These are phyloP conservation scores for Bruguiera parviflora DNA, from an alignment of 345 rosid species.

Conservation along the genomic window DNA sequence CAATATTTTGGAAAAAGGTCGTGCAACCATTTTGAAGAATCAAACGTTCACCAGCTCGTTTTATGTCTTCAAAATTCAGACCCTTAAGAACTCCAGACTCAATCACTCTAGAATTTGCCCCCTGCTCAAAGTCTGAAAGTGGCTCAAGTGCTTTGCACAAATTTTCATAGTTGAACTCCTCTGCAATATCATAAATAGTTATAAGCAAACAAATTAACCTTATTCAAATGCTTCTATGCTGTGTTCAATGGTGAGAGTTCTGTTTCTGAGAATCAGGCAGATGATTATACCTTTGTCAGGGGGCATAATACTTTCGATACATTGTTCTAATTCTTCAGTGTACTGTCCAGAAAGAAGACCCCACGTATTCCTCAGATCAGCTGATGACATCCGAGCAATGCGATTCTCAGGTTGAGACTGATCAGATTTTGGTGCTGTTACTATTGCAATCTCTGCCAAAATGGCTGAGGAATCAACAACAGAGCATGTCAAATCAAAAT, in stretches of 20 bases:
- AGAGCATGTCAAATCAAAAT: constrained; percentile 95
- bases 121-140: constrained; percentile 74
- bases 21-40: constrained; percentile 92
- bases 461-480: constrained; percentile 96
- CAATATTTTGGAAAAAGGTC: constrained; percentile 59
- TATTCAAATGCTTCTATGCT: constrained; percentile 8
- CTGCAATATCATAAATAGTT: constrained; percentile 37
- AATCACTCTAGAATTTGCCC: constrained; percentile 77
- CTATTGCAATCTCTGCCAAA: constrained; percentile 90
- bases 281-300: constrained; percentile 49
- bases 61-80: constrained; percentile 78
- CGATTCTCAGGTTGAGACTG: constrained; percentile 48
- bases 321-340: constrained; percentile 82
- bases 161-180: constrained; percentile 65
- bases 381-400: constrained; percentile 63
- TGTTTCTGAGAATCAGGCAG: neutral
- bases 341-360: constrained; percentile 66
- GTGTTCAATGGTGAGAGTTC: neutral
- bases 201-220: constrained; percentile 1
- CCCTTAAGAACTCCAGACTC: constrained; percentile 88
- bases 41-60: constrained; percentile 81
- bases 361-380: constrained; percentile 80
- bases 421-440: constrained; percentile 81
- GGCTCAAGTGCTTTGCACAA: constrained; percentile 63
- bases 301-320: constrained; percentile 76